phyloP scores from a whole-genome alignment of 257 asterid species.

The Solanum paucissectum region DNA sequence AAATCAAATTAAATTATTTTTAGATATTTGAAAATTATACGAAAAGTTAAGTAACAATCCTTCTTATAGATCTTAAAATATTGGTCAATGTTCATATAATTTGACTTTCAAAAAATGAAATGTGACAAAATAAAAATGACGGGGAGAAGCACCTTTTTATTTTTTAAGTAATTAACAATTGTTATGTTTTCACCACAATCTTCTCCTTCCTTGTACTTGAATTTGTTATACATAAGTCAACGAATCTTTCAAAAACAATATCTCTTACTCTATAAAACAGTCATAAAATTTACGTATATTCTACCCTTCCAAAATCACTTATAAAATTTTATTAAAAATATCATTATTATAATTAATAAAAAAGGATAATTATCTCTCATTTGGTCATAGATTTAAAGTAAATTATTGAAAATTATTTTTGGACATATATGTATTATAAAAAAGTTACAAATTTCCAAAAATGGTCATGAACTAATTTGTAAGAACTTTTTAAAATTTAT shows the following conservation, averaged over 20 bases:
- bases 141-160: too few relatives aligned
- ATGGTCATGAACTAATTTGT: background rate
- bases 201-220: too few relatives aligned
- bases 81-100: background rate
- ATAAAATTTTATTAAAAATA: too few relatives aligned
- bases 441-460: background rate
- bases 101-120: too few relatives aligned
- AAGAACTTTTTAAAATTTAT: background rate
- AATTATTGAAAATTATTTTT: too few relatives aligned
- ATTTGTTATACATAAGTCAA: too few relatives aligned
- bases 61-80: background rate
- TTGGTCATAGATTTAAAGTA: too few relatives aligned
- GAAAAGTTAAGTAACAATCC: background rate
- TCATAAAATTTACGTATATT: background rate
- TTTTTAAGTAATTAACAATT: too few relatives aligned
- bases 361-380: too few relatives aligned
- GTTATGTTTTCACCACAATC: background rate
- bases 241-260: background rate
- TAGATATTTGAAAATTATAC: background rate
- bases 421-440: too few relatives aligned
- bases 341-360: too few relatives aligned
- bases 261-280: background rate
- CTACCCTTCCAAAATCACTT: rapidly evolving
- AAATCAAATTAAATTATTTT: background rate
- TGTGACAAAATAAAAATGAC: too few relatives aligned